Base-by-base conservation (phyloP, 1,284 basidiomycete species). In the Leccinum subatratum region DNA sequence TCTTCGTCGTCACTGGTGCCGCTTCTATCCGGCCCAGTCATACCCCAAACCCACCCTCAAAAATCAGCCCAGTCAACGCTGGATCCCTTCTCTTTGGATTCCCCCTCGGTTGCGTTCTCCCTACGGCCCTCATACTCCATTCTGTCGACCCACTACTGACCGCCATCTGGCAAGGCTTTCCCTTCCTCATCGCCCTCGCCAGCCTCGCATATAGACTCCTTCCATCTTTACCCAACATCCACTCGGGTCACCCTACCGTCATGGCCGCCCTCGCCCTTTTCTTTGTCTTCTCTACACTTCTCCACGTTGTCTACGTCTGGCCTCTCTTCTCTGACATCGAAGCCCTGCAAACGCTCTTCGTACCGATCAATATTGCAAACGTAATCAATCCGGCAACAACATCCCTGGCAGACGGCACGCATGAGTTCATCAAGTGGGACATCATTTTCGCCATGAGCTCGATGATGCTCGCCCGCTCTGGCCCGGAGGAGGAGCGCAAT, bases 131-230 rank as follows among this genome's bases (percentile, higher is more conserved):
- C 63, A 78, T 84, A 76, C 20, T 81, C 66, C n/a, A 71, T 42
- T 39, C 80, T 4, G 60, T 69, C 39, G 76, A 77, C 58, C 74
- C 81, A 5, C 63, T 64, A 20, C 70, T 81, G 64, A 85, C 80
- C 12, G 79, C 78, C 3, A 68, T 78, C 39, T 85, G 83, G 83
- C 83, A 84, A 64, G 66, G 73, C 18, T 83, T 81, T 66, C 82
- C 83, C 4, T 20, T 79, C 28, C 75, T 73, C 67, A 71, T 80
- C 57, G 74, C 73, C 51, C 6, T 80, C 20, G 74, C 78, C 7
- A 70, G 34, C 5, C 57, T 69, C 16, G 45, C 20, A 6, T 66
- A 74, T 62, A 68, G 60, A 34, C 6, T 74, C 51, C 63, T 80
- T 37, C 73, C 75, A 32, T 67, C 73, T 2, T 70, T 71, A 5